phyloP scores from a whole-genome alignment of 1,139 yeast genomes.

The Pichia inconspicua region DNA sequence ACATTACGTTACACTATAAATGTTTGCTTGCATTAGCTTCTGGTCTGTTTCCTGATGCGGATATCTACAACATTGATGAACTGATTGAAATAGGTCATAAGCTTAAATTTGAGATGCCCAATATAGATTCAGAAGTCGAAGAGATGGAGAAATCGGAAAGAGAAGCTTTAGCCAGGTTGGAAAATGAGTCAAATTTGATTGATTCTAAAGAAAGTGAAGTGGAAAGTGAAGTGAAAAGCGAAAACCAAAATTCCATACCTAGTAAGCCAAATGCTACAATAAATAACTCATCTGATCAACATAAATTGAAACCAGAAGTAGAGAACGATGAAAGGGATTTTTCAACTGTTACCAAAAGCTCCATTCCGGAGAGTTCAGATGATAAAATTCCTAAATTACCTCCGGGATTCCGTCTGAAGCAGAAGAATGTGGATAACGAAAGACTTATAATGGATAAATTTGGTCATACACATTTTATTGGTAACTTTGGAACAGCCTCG shows the following conservation, averaged over 20 bases:
- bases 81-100: constrained; percentile 31
- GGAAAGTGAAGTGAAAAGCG: neutral
- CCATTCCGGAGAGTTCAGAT: neutral
- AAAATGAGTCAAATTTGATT: constrained; percentile 1
- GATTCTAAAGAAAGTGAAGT: neutral
- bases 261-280: too few relatives aligned
- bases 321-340: neutral
- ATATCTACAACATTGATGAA: constrained; percentile 33
- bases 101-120: constrained; percentile 34
- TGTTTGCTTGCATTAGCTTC: constrained; percentile 31
- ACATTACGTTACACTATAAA: constrained; percentile 34
- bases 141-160: constrained; percentile 13
- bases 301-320: neutral
- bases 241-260: neutral
- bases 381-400: constrained; percentile 13
- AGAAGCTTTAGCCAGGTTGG: constrained; percentile 4
- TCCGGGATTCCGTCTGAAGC: constrained; percentile 16
- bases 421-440: constrained; percentile 26
- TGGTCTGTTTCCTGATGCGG: constrained; percentile 36
- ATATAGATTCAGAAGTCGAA: constrained; percentile 14
- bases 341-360: neutral
- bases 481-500: constrained; percentile 36
- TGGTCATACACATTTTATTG: constrained; percentile 37
- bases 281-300: neutral
- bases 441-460: constrained; percentile 33